These are phyloP conservation scores for Abrus precatorius DNA, from an alignment of 306 rosid genomes.

Conservation along the genomic window DNA sequence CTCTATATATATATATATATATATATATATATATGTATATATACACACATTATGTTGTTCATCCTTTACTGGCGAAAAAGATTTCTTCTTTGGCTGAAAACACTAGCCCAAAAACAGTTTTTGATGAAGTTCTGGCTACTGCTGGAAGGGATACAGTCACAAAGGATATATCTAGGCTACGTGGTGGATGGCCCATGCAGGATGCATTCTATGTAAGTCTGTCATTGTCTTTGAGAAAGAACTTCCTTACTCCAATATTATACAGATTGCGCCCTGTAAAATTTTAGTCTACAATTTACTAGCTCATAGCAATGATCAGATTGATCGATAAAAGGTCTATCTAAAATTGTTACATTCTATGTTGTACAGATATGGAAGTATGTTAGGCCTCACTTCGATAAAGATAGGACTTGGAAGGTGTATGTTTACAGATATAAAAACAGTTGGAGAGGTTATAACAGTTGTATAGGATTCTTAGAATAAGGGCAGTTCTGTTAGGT, in stretches of 20 bases:
- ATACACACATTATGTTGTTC: too few relatives aligned
- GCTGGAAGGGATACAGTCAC: slow-evolving; percentile 93
- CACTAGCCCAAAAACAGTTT: slow-evolving; percentile 82
- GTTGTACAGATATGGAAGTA: background rate
- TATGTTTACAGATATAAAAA: background rate
- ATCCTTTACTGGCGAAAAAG: slow-evolving; percentile 77
- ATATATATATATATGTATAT: too few relatives aligned
- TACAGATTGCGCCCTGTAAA: slow-evolving; percentile 5
- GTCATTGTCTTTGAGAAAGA: slow-evolving; percentile 34
- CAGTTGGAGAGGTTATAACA: background rate
- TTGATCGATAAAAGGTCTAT: background rate
- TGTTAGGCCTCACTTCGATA: background rate
- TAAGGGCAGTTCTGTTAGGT: background rate
- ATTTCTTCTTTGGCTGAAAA: slow-evolving; percentile 92
- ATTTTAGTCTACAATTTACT: slow-evolving; percentile 15
- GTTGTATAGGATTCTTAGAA: background rate
- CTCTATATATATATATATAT: background rate
- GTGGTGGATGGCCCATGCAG: slow-evolving; percentile 99
- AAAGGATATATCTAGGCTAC: slow-evolving; percentile 91
- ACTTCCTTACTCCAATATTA: slow-evolving; percentile 1
- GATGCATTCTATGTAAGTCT: slow-evolving; percentile 93
- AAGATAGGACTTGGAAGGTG: background rate
- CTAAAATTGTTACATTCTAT: slow-evolving; percentile 3
- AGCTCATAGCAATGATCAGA: slow-evolving; percentile 17
- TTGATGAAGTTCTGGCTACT: slow-evolving; percentile 85